A percentile compares a stretch with the other conserved stretches of the same genome.
These are phyloP conservation scores for Neurospora sp. DNA, from an alignment of 495 filamentous ascomycete species.

Conservation along the genomic window DNA sequence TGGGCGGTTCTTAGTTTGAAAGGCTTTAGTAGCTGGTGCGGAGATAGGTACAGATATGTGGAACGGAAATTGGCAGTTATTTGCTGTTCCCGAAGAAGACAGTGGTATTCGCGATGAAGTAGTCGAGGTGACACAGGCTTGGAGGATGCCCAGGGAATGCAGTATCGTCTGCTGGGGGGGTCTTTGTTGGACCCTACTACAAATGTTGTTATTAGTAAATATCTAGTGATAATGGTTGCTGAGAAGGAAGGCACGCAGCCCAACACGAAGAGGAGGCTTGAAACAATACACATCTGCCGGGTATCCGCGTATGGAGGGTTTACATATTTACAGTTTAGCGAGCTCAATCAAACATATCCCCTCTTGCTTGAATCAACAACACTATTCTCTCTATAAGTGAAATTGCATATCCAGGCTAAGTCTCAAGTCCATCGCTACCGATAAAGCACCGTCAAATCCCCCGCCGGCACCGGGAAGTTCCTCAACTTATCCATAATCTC, in stretches of 20 bases:
- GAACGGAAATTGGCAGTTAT: not conserved
- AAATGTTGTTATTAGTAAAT: not conserved
- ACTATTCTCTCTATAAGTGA: not conserved
- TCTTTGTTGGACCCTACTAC: not conserved
- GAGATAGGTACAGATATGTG: not conserved
- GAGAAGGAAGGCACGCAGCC: not conserved
- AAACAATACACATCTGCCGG: not conserved
- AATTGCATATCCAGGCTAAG: not conserved
- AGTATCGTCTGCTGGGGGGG: not conserved
- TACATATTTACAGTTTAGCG: not conserved
- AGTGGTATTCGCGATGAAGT: not conserved
- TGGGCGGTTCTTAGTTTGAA: slow-evolving; percentile 24
- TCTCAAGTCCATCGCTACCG: slow-evolving; percentile 12
- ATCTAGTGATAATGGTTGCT: not conserved
- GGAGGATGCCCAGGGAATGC: not conserved
- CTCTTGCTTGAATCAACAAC: not conserved
- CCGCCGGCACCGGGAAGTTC: slow-evolving; percentile 29
- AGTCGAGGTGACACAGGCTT: not conserved
- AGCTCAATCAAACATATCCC: not conserved
- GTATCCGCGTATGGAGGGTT: not conserved
- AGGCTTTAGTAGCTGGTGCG: not conserved
- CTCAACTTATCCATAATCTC: slow-evolving; percentile 44
- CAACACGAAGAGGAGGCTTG: not conserved
- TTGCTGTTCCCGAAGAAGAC: not conserved
- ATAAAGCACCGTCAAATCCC: slow-evolving; percentile 42